Evolutionary conservation across 2,329 filamentous ascomycete genomes (phyloP), one percentile per base, ranked within the genome.

Genomic region (Clonostachys solani): DNA sequence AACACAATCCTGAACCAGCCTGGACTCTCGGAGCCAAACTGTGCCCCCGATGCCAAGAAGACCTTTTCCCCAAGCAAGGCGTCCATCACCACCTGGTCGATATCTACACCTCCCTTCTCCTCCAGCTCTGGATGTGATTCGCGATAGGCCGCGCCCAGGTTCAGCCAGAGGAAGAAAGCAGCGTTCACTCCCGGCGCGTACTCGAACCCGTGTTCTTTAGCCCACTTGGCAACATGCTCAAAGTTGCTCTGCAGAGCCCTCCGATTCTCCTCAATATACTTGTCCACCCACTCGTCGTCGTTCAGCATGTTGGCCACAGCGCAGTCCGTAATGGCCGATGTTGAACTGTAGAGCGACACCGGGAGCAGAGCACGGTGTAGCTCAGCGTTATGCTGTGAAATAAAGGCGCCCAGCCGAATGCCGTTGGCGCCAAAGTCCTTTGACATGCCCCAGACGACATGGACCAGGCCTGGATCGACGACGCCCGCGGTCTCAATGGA

Each of bases 401-500:
- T 63, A n/a, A 80, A 60, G 16, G 62, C 66, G 1, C 78, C 78
- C 5, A 81, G 51, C 1, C 78, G 71, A 8, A 81, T 60, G 1
- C 80, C 80, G 40, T 79, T 80, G 17, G 75, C 73, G 19, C 76
- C 75, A 58, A 83, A 83, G 57, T 81, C 78, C 53, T 77, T 73
- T 44, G 62, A 67, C 54, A 69, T 63, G 19, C 68, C 66, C 59
- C 73, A 70, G 18, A 78, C 58, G 2, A 79, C 71, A 56, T 84
- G 80, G 0, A 83, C 63, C 2, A 72, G 65, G 8, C 57, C 51
- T 1, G 71, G 63, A 48, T 81, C 71, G 33, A 83, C 77, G 33
- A 77, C 53, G 0, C 61, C 69, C 0, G 54, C 48, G 1, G 63
- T 56, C 18, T 74, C 63, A 16, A 80, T 69, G 0, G 73, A 65